A percentile compares a stretch with the other conserved stretches of the same genome.
phyloP scores from a whole-genome alignment of 2,329 filamentous ascomycete species.

The Aureobasidium namibiae region DNA sequence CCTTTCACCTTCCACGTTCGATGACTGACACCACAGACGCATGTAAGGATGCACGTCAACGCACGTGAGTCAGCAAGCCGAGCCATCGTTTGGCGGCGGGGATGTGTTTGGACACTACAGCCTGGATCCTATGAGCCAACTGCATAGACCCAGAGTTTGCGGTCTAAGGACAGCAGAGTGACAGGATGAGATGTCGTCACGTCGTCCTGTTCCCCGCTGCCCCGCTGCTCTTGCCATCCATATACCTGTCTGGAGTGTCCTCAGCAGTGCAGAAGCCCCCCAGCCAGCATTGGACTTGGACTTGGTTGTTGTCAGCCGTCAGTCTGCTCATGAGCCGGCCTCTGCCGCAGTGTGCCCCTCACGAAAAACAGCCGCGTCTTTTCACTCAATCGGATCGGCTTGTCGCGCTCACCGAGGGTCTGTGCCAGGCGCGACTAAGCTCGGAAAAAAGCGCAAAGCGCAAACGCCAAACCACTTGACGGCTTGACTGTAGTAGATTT shows the following conservation, averaged over 20 bases:
- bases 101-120: not conserved
- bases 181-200: not conserved
- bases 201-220: not conserved
- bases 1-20: not conserved
- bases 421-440: not conserved
- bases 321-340: not conserved
- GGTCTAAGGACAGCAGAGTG: not conserved
- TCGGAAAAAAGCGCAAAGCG: conserved; percentile 10
- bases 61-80: conserved; percentile 7
- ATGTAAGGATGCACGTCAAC: conserved; percentile 1
- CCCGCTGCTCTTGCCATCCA: not conserved
- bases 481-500: conserved; percentile 9
- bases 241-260: not conserved
- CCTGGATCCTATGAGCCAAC: not conserved
- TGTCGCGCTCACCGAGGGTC: not conserved
- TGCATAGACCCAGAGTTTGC: not conserved
- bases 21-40: not conserved
- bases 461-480: conserved; percentile 4
- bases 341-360: not conserved
- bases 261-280: too few species aligned
- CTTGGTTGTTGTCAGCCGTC: too few species aligned
- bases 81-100: not conserved
- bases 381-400: not conserved
- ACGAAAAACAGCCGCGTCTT: not conserved
- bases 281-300: not conserved